These are phyloP conservation scores for Pseudogymnoascus sp. DNA, from an alignment of 2,329 filamentous ascomycete species.

Conservation along the genomic window DNA sequence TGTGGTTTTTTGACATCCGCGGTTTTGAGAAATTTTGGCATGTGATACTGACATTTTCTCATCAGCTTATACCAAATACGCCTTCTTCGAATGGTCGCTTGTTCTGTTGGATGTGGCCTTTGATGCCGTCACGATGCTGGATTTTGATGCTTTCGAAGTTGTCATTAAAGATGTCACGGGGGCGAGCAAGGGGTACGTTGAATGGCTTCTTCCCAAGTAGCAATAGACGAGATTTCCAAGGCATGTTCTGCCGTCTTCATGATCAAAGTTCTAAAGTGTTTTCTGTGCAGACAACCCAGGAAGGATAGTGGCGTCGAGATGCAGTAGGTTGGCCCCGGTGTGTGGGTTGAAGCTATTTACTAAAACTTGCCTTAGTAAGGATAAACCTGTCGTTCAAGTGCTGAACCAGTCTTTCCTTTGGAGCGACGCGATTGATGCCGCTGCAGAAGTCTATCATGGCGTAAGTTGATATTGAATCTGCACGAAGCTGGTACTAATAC, in stretches of 20 bases:
- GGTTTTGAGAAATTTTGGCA: not conserved
- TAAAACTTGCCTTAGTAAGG: slow-evolving; percentile 50
- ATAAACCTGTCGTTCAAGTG: slow-evolving; percentile 61
- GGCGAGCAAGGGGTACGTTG: slow-evolving; percentile 95
- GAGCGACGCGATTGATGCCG: slow-evolving; percentile 67
- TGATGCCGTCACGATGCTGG: slow-evolving; percentile 86
- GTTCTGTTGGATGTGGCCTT: slow-evolving; percentile 94
- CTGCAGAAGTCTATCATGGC: slow-evolving; percentile 85
- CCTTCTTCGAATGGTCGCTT: slow-evolving; percentile 95
- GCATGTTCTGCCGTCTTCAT: slow-evolving; percentile 20
- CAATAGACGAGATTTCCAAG: slow-evolving; percentile 43
- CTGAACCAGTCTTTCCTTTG: slow-evolving; percentile 67
- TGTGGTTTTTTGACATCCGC: slow-evolving; percentile 11
- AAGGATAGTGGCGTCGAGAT: slow-evolving; percentile 54
- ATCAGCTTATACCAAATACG: slow-evolving; percentile 89
- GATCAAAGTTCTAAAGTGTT: slow-evolving; percentile 24
- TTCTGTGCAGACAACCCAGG: slow-evolving; percentile 32
- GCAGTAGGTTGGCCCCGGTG: slow-evolving; percentile 50
- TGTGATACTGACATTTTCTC: slow-evolving; percentile 20
- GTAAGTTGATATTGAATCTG: slow-evolving; percentile 40
- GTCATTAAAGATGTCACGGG: slow-evolving; percentile 84
- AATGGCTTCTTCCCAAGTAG: slow-evolving; percentile 92
- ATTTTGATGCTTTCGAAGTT: slow-evolving; percentile 85
- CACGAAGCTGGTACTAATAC: not conserved
- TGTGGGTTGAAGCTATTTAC: slow-evolving; percentile 23